phyloP scores from a whole-genome alignment of 2,329 filamentous ascomycete genomes.

The Cladorrhinum sp. region DNA sequence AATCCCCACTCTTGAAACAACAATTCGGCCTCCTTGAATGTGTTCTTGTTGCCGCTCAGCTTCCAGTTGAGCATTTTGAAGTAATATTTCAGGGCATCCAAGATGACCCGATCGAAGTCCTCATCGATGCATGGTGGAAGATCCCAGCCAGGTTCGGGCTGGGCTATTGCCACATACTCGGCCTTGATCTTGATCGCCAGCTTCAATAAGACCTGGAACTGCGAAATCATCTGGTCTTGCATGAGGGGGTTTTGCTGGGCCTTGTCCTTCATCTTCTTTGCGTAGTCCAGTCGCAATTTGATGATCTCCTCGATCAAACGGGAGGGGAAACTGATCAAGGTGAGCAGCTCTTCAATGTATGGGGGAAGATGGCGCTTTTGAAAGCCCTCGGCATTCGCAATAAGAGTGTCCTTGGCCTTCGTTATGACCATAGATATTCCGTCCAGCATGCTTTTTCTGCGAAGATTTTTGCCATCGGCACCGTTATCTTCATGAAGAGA shows the following conservation, averaged over 20 bases:
- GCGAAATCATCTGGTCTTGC: constrained; percentile 95
- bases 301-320: constrained; percentile 96
- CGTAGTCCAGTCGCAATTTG: constrained; percentile 83
- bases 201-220: constrained; percentile 90
- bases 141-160: constrained; percentile 90
- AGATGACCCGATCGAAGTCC: constrained; percentile 84
- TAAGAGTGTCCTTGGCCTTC: constrained; percentile 90
- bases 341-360: constrained; percentile 94
- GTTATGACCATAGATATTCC: constrained; percentile 82
- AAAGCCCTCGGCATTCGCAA: constrained; percentile 80
- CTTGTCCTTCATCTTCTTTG: constrained; percentile 92
- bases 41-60: constrained; percentile 94
- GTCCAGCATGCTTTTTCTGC: constrained; percentile 72
- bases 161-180: constrained; percentile 78
- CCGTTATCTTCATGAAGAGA: constrained; percentile 76
- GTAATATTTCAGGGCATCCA: constrained; percentile 94
- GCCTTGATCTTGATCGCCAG: constrained; percentile 91
- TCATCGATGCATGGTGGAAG: constrained; percentile 95
- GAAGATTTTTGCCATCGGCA: constrained; percentile 39
- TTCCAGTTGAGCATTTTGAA: constrained; percentile 99
- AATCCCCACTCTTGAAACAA: constrained; percentile 98
- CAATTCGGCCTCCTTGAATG: constrained; percentile 97
- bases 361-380: constrained; percentile 86
- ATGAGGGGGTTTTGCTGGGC: constrained; percentile 89
- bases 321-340: constrained; percentile 94